Evolutionary conservation across 306 rosid species (phyloP).

Genomic region (Hippophae tibetana): DNA sequence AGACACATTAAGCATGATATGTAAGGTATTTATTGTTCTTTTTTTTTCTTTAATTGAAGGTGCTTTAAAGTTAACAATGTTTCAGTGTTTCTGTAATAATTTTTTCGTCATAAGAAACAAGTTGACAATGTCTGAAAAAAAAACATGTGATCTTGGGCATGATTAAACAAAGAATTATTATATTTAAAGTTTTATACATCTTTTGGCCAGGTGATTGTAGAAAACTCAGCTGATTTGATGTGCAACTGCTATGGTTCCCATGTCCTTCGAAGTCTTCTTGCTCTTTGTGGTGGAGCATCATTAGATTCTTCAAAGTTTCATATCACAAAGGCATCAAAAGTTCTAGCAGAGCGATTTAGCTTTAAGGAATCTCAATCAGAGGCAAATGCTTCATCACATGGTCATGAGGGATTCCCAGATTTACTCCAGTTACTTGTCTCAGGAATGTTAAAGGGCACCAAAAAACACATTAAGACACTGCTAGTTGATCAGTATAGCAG

Average conservation of each 20-base stretch:
- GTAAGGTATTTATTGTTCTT: constrained; percentile 42
- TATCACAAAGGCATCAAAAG: constrained; percentile 45
- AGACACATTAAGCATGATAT: constrained; percentile 52
- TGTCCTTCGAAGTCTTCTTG: constrained; percentile 79
- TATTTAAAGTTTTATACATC: not conserved
- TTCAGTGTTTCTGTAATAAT: too few species aligned
- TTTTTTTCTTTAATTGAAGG: not conserved
- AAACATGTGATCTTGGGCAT: not conserved
- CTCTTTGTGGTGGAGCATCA: constrained; percentile 62
- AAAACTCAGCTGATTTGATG: constrained; percentile 60
- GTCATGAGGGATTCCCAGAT: constrained; percentile 51
- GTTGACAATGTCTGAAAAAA: not conserved
- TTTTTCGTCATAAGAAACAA: not conserved
- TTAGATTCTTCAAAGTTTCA: constrained; percentile 38
- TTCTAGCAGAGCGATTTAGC: constrained; percentile 57
- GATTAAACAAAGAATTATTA: not conserved
- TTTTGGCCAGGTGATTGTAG: constrained; percentile 46
- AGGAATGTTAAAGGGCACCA: constrained; percentile 43
- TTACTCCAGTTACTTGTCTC: constrained; percentile 56
- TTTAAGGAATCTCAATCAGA: constrained; percentile 37
- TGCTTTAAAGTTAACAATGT: not conserved
- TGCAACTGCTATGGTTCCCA: constrained; percentile 80
- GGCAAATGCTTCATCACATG: constrained; percentile 18
- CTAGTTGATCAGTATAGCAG: constrained; percentile 78
- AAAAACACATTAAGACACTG: constrained; percentile 33